Conservation (phyloP, 352 stramenopile genomes). For the Globisporangium paddicum region DNA sequence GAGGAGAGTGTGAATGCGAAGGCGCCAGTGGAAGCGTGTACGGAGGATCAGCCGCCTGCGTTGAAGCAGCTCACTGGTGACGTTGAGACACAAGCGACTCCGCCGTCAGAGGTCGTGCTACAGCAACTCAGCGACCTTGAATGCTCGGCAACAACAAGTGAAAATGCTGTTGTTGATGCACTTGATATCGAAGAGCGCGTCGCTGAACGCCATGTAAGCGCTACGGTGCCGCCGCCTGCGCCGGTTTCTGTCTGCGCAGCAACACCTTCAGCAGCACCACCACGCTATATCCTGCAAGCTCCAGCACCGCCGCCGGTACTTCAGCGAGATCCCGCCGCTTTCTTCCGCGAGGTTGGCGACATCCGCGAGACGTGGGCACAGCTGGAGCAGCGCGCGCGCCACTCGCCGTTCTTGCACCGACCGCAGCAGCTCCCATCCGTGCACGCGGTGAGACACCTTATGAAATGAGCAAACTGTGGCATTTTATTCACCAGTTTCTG, state of each 20-base stretch:
- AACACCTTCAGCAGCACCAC: neutral
- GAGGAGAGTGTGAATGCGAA: conserved; percentile 9
- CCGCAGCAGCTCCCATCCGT: conserved; percentile 51
- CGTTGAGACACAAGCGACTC: neutral
- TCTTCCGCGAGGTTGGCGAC: conserved; percentile 36
- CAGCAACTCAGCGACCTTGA: neutral
- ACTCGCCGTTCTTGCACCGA: conserved; percentile 37
- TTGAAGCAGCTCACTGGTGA: neutral
- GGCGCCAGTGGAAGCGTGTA: neutral
- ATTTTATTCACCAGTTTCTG: neutral
- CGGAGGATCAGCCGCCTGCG: neutral
- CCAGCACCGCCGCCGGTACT: neutral
- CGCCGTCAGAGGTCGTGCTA: neutral
- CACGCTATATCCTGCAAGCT: neutral
- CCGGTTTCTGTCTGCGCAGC: neutral
- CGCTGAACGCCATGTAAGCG: neutral
- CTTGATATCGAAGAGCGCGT: neutral
- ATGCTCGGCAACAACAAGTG: neutral
- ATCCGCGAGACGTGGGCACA: conserved; percentile 56
- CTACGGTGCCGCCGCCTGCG: neutral
- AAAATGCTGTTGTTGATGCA: neutral
- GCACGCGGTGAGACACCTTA: conserved; percentile 12
- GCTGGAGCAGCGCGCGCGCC: conserved; percentile 48
- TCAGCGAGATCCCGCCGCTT: conserved; percentile 13
- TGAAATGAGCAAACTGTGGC: neutral